Base-by-base conservation (phyloP, 768 basidiomycete species). In the Leccinellum albellum region DNA sequence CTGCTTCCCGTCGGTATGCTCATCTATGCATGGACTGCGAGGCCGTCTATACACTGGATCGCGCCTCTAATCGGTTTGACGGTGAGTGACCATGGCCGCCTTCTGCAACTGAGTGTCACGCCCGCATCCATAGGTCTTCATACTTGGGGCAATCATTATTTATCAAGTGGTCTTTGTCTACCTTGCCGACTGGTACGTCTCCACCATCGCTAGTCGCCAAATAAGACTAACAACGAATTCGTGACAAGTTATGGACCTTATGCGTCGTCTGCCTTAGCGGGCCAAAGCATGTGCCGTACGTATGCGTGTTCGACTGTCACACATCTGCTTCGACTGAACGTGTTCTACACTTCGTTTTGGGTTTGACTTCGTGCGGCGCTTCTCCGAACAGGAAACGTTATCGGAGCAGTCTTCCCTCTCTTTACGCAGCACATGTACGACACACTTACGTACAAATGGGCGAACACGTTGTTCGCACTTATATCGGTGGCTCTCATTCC, bases 11-110 rank as follows among this genome's bases (percentile, higher is more conserved):
- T 69, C 0, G 81, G 80, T n/a, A 84, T 87, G 79, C 81, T 89
- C 70, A 82, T 89, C 28, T 91, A 85, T 61, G 87, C 85, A 0
- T 89, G 87, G 83, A 83, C 85, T 3, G 80, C 83, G 13, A 81
- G 75, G 58, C 55, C 78, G 0, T 63, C 60, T 14, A 75, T 89
- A 3, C 79, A 77, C 54, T 91, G 89, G 88, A 81, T 86, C 37
- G 82, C 54, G 13, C 71, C 69, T 21, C 50, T 70, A 10, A 53
- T 60, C n/a, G 69, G 69, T 10, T 53, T 70, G 42, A 73, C 69
- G 26, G 69, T 53, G 51, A 52, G 64, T 59, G 9, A 35, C 6
- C n/a, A 12, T 31, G 51, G 13, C 26, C 13, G 8, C 37, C 46
- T 53, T 35, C 51, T 32, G 31, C 23, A n/a, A 14, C 50, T 21